Evolutionary conservation across 2,329 filamentous ascomycete species (phyloP).

Genomic region (Hymenoscyphus linearis): DNA sequence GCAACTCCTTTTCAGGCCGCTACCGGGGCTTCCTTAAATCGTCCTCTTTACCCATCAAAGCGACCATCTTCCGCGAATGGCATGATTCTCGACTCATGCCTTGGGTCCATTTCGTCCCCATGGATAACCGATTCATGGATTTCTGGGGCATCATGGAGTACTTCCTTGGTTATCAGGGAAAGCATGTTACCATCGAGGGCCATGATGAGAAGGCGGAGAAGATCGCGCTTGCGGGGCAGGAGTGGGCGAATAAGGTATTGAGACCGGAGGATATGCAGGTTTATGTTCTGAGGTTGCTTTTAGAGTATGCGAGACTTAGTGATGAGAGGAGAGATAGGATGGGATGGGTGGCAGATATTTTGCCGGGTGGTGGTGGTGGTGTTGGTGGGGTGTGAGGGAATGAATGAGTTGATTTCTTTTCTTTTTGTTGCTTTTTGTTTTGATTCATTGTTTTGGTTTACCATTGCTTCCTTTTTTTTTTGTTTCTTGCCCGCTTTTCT

Average conservation of each 20-base stretch:
- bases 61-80: slow-evolving; percentile 76
- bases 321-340: slow-evolving; percentile 33
- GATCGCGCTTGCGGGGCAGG: slow-evolving; percentile 61
- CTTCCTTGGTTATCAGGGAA: slow-evolving; percentile 59
- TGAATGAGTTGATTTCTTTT: no score
- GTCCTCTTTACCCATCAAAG: slow-evolving; percentile 68
- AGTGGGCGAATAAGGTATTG: slow-evolving; percentile 68
- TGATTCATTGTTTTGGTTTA: no score
- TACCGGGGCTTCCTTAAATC: slow-evolving; percentile 66
- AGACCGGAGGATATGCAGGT: slow-evolving; percentile 64
- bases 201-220: slow-evolving; percentile 52
- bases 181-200: slow-evolving; percentile 24
- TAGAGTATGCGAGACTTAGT: slow-evolving; percentile 50
- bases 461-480: no score
- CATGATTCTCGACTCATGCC: slow-evolving; percentile 68
- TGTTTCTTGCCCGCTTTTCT: no score
- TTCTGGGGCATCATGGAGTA: slow-evolving; percentile 71
- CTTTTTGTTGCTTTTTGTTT: no score
- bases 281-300: slow-evolving; percentile 57
- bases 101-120: slow-evolving; percentile 79
- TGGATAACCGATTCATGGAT: slow-evolving; percentile 70
- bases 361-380: background rate
- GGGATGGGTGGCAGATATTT: slow-evolving; percentile 31
- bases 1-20: slow-evolving; percentile 65
- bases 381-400: no score